Percentiles rank a stretch among this genome's conserved stretches.
phyloP scores from a whole-genome alignment of 768 basidiomycete genomes.

The Pholiota conissans region DNA sequence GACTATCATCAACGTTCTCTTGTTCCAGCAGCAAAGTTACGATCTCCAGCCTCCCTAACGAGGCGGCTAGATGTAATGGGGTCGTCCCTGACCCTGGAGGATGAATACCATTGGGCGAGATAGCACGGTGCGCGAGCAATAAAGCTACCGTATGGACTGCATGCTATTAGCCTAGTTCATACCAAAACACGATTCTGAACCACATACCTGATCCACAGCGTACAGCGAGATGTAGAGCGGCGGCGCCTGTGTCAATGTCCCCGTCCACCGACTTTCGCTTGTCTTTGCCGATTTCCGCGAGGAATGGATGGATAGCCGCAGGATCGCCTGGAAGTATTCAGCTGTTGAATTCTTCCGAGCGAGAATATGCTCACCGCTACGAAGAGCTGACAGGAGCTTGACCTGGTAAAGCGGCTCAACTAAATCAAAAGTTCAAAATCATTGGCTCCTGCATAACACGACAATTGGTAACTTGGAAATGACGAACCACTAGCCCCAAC shows the following conservation, averaged over 20 bases:
- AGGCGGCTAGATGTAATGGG: constrained; percentile 65
- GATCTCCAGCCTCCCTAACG: constrained; percentile 70
- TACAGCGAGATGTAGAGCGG: constrained; percentile 81
- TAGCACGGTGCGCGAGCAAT: constrained; percentile 69
- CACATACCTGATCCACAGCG: constrained; percentile 72
- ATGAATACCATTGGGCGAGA: constrained; percentile 77
- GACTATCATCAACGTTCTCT: constrained; percentile 76
- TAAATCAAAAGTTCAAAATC: no score
- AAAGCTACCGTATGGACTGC: constrained; percentile 67
- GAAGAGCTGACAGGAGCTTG: constrained; percentile 61
- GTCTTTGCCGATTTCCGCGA: constrained; percentile 74
- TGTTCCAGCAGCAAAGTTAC: constrained; percentile 79
- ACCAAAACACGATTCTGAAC: neutral
- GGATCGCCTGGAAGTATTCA: constrained; percentile 57
- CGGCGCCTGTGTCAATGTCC: constrained; percentile 65
- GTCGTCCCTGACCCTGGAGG: constrained; percentile 77
- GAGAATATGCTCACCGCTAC: constrained; percentile 46
- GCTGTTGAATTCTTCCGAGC: neutral
- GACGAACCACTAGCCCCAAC: constrained; percentile 1
- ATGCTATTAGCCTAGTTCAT: neutral
- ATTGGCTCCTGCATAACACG: neutral
- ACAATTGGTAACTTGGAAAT: neutral
- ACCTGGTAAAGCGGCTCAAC: constrained; percentile 61
- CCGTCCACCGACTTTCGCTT: constrained; percentile 47
- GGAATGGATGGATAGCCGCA: constrained; percentile 76